phyloP scores from a whole-genome alignment of 257 asterid species.

The Lycium barbarum region DNA sequence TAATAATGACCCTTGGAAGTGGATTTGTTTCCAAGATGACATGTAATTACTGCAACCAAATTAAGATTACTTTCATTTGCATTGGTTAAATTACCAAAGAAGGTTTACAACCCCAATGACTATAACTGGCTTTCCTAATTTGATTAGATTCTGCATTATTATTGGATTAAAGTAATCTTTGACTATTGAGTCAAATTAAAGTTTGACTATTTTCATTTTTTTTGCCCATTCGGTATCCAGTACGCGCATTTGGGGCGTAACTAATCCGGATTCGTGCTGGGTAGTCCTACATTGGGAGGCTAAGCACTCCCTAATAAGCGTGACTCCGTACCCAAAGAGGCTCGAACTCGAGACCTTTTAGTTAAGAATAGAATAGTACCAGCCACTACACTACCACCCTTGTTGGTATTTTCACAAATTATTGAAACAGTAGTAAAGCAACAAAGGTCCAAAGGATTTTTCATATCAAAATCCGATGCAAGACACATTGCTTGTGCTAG shows the following conservation, averaged over 20 bases:
- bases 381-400: too few species aligned
- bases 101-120: not conserved
- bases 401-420: not conserved
- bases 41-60: conserved; percentile 19
- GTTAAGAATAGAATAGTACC: too few species aligned
- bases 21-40: not conserved
- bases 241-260: too few species aligned
- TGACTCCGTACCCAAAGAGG: too few species aligned
- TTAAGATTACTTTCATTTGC: not conserved
- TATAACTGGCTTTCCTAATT: not conserved
- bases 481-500: not conserved
- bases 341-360: too few species aligned
- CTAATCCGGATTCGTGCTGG: too few species aligned
- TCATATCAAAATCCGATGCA: not conserved
- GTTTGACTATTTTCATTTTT: not conserved
- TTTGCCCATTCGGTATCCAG: too few species aligned
- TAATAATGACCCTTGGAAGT: not conserved
- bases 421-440: not conserved
- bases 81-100: not conserved
- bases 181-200: not conserved
- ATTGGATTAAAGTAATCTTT: not conserved
- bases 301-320: too few species aligned
- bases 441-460: not conserved
- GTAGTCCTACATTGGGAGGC: too few species aligned
- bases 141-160: not conserved